A percentile compares a stretch with the other conserved stretches of the same genome.
Conservation (phyloP, 176 grass and related monocot genomes). For the Lolium perenne region DNA sequence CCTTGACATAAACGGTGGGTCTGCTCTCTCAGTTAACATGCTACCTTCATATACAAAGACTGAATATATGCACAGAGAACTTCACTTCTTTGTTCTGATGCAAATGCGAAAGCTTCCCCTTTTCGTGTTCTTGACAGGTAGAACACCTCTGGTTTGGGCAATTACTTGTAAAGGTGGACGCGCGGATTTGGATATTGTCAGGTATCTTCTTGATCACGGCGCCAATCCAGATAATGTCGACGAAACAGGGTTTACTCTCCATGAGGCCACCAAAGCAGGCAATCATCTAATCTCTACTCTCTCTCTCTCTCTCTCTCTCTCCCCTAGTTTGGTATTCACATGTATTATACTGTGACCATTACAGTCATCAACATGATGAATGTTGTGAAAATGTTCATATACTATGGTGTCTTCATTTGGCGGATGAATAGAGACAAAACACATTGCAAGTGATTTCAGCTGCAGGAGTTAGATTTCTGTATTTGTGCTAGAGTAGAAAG, state of each 20-base stretch:
- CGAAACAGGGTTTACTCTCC: not conserved
- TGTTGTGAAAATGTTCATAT: not conserved
- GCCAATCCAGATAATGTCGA: not conserved
- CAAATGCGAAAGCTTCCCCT: not conserved
- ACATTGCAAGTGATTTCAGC: not conserved
- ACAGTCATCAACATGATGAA: not conserved
- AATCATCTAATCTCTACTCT: not conserved
- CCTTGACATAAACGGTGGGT: not conserved
- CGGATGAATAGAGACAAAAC: not conserved
- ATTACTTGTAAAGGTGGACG: not conserved
- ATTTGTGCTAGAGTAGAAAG: not conserved
- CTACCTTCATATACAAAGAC: not conserved
- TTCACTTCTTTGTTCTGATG: not conserved
- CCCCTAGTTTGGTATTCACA: not conserved
- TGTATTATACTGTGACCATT: not conserved
- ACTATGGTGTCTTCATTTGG: not conserved
- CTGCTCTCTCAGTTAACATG: not conserved
- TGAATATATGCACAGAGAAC: not conserved
- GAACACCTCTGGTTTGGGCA: not conserved
- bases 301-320: not conserved
- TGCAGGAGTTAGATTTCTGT: not conserved
- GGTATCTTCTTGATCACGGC: not conserved
- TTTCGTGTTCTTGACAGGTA: not conserved
- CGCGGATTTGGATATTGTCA: not conserved
- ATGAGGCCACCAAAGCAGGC: not conserved